A percentile compares a stretch with the other conserved stretches of the same genome.
Evolutionary conservation across 768 basidiomycete species (phyloP).

Genomic region (Leucogyrophana mollusca): DNA sequence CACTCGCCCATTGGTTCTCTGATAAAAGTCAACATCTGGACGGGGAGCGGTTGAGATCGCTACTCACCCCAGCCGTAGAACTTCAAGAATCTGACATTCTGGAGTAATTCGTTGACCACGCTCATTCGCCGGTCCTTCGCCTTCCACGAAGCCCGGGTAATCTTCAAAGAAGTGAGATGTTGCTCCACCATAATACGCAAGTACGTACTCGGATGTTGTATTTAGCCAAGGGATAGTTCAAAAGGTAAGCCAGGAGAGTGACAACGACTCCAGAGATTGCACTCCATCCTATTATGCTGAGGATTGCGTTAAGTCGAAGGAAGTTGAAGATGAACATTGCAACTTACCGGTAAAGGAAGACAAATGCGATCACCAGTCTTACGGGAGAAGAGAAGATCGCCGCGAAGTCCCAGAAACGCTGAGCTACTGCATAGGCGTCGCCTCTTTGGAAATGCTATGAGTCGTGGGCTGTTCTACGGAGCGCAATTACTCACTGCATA

Average conservation of each 20-base stretch:
- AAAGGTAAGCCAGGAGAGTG: constrained; percentile 54
- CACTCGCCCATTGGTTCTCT: constrained; percentile 63
- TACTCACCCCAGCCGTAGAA: constrained; percentile 73
- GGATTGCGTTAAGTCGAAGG: not conserved
- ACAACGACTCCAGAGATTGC: constrained; percentile 70
- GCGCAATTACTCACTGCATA: constrained; percentile 55
- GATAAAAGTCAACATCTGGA: constrained; percentile 1
- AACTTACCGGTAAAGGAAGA: constrained; percentile 71
- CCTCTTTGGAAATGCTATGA: constrained; percentile 40
- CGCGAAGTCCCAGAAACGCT: constrained; percentile 74
- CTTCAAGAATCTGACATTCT: constrained; percentile 71
- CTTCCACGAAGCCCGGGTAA: constrained; percentile 56
- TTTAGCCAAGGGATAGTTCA: constrained; percentile 69
- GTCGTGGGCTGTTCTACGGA: not conserved
- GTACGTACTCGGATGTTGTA: constrained; percentile 58
- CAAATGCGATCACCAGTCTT: constrained; percentile 61
- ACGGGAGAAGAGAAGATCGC: constrained; percentile 62
- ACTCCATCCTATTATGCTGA: constrained; percentile 75
- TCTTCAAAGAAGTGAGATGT: constrained; percentile 29
- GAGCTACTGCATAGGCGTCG: constrained; percentile 67
- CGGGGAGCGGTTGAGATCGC: not conserved
- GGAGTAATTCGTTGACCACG: constrained; percentile 72
- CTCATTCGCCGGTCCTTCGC: constrained; percentile 70
- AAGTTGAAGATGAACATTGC: not conserved
- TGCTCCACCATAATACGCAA: not conserved